These are phyloP conservation scores for Pseudoturritis turrita DNA, from an alignment of 345 rosid genomes.

Conservation along the genomic window DNA sequence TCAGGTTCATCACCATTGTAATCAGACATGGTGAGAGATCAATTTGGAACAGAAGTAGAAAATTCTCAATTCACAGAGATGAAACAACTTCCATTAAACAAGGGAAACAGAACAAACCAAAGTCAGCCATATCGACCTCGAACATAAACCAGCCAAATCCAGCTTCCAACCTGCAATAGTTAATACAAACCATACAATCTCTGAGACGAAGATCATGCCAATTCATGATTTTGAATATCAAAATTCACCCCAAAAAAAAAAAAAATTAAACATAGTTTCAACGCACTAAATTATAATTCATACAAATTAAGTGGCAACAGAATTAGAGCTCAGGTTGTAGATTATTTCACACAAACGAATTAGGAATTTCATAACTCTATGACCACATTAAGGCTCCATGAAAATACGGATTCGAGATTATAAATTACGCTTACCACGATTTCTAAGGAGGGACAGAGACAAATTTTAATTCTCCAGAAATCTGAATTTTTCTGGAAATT, in stretches of 20 bases:
- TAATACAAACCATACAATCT: not conserved
- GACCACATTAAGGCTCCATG: not conserved
- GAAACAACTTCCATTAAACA: slow-evolving; percentile 18
- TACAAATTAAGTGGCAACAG: too few species aligned
- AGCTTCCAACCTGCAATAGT: slow-evolving; percentile 8
- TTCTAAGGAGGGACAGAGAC: not conserved
- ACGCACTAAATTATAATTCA: too few species aligned
- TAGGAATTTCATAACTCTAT: not conserved
- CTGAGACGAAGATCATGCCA: not conserved
- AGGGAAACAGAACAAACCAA: slow-evolving; percentile 29
- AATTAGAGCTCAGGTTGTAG: not conserved
- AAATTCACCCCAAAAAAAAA: not conserved
- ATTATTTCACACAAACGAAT: not conserved
- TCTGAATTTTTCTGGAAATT: not conserved
- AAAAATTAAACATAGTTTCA: too few species aligned
- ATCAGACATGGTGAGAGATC: slow-evolving; percentile 43
- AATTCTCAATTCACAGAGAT: slow-evolving; percentile 5
- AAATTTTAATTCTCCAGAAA: not conserved
- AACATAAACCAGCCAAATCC: not conserved
- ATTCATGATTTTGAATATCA: not conserved
- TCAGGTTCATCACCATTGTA: slow-evolving; percentile 47
- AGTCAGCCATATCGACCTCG: slow-evolving; percentile 27
- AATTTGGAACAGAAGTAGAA: slow-evolving; percentile 12
- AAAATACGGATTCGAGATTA: not conserved
- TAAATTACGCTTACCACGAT: not conserved